Percentiles rank a stretch among this genome's conserved stretches.
Evolutionary conservation across 192 early-diverging fungal species (phyloP).

Genomic region (Allomyces macrogynus): DNA sequence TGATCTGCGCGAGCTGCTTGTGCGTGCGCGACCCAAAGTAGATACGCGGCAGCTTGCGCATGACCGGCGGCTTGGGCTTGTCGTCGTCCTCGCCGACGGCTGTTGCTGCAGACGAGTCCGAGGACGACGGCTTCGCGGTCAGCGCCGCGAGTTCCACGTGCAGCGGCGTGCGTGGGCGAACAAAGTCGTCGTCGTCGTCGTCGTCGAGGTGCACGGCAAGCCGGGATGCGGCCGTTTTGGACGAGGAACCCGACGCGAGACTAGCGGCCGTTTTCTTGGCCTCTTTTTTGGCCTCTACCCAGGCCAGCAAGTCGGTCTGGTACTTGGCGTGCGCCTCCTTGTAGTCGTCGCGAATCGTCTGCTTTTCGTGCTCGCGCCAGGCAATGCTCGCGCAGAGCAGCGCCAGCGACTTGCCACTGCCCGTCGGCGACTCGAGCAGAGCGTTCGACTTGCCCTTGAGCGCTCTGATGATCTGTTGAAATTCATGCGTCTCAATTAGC

Average conservation of each 20-base stretch:
- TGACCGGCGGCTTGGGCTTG: constrained; percentile 1
- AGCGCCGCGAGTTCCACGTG: constrained; percentile 5
- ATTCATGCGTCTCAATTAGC: neutral
- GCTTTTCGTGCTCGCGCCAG: neutral
- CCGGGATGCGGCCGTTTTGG: neutral
- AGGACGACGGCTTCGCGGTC: constrained; percentile 4
- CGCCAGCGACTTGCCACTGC: neutral
- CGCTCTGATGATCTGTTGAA: constrained; percentile 7
- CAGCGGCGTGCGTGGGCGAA: no score
- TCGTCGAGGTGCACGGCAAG: neutral
- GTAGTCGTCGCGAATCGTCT: neutral
- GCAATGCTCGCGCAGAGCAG: neutral
- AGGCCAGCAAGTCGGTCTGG: constrained; percentile 1
- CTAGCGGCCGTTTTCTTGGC: neutral
- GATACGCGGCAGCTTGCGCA: constrained; percentile 8
- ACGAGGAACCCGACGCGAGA: no score
- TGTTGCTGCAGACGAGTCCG: constrained; percentile 4
- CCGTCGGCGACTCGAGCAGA: constrained; percentile 1
- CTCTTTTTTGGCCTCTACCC: neutral
- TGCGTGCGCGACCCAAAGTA: constrained; percentile 37
- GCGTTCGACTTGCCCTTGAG: neutral
- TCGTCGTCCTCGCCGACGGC: neutral
- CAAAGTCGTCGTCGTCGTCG: neutral
- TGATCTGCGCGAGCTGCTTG: constrained; percentile 32
- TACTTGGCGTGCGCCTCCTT: neutral